Evolutionary conservation across 345 rosid genomes (phyloP).

Genomic region (Anastatica hierochuntica): DNA sequence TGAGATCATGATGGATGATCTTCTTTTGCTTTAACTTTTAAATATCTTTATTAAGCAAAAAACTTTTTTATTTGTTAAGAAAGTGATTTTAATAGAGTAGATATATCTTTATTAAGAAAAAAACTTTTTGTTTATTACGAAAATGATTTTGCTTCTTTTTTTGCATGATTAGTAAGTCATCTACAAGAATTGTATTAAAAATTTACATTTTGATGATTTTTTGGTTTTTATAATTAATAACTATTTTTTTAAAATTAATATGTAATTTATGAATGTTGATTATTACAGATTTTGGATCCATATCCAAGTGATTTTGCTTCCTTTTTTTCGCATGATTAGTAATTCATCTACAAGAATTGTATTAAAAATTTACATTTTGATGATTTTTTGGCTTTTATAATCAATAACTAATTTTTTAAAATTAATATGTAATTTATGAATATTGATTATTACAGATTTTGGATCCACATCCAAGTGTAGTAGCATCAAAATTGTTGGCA

Average conservation of each 20-base stretch:
- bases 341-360: not conserved
- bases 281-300: conserved; percentile 51
- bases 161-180: not conserved
- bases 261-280: not conserved
- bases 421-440: no score
- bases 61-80: no score
- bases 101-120: not conserved
- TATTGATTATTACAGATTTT: conserved; percentile 27
- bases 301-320: conserved; percentile 33
- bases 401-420: not conserved
- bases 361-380: not conserved
- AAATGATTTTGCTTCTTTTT: not conserved
- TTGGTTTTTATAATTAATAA: no score
- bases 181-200: not conserved
- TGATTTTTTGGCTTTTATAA: no score
- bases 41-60: no score
- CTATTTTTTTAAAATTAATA: not conserved
- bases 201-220: no score
- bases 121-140: conserved; percentile 1
- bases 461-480: conserved; percentile 70
- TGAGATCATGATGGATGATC: conserved; percentile 1
- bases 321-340: not conserved
- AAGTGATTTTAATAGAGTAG: no score
- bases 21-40: not conserved
- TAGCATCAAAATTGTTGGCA: conserved; percentile 50